Conservation (phyloP, 2,329 filamentous ascomycete genomes). For the Cytospora schulzeri region DNA sequence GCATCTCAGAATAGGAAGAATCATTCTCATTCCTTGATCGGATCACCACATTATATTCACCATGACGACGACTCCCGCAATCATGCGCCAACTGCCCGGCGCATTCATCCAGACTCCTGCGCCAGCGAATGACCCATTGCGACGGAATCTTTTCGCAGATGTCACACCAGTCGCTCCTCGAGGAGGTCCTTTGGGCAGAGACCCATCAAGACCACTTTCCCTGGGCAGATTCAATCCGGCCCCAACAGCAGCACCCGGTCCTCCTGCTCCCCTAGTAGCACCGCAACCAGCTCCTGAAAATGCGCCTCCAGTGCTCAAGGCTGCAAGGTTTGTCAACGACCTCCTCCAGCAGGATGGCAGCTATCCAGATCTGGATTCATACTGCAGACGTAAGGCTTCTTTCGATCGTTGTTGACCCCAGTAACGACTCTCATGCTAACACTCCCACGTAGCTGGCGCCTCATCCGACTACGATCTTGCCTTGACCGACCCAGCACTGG, state of each 20-base stretch:
- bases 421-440: neutral
- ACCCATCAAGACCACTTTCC: constrained; percentile 19
- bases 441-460: constrained; percentile 66
- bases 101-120: constrained; percentile 77
- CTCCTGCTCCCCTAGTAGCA: constrained; percentile 35
- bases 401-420: neutral
- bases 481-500: constrained; percentile 68
- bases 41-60: constrained; percentile 18
- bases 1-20: neutral
- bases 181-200: constrained; percentile 24
- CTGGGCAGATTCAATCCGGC: constrained; percentile 32
- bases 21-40: neutral
- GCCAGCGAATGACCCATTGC: constrained; percentile 51
- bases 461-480: constrained; percentile 91
- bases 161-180: constrained; percentile 25
- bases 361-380: constrained; percentile 87
- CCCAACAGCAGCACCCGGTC: constrained; percentile 37
- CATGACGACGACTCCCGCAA: constrained; percentile 63
- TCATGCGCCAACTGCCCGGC: constrained; percentile 70
- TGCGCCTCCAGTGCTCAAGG: constrained; percentile 71
- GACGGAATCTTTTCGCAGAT: constrained; percentile 53
- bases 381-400: constrained; percentile 74
- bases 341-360: constrained; percentile 74
- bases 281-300: constrained; percentile 46
- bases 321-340: constrained; percentile 80